Percentiles rank a stretch among this genome's conserved stretches.
Conservation (phyloP, 2,329 filamentous ascomycete species). For the Neofusicoccum cordaticola region DNA sequence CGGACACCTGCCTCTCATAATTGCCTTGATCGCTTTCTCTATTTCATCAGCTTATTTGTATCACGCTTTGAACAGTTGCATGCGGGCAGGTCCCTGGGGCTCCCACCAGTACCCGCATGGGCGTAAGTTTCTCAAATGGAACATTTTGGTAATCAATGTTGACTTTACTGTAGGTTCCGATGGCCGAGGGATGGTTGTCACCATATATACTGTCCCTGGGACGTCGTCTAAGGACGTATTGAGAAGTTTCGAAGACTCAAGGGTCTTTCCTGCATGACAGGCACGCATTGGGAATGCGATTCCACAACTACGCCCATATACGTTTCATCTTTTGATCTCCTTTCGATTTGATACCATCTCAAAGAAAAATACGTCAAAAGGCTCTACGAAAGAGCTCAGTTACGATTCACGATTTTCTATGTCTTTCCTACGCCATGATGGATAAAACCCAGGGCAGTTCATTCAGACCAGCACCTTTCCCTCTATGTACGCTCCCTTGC, state of each 20-base stretch:
- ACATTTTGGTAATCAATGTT: neutral
- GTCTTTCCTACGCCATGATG: too few relatives aligned
- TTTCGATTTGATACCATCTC: too few relatives aligned
- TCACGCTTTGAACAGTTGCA: constrained; percentile 22
- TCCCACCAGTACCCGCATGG: constrained; percentile 18
- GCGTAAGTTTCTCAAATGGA: constrained; percentile 20
- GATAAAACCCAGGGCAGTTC: too few relatives aligned
- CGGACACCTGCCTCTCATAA: constrained; percentile 34
- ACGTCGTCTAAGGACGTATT: neutral
- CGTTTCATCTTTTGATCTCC: too few relatives aligned
- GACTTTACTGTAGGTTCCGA: neutral
- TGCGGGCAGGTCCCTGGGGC: constrained; percentile 23
- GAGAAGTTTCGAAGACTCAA: neutral
- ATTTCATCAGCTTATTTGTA: constrained; percentile 19
- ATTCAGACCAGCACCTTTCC: too few relatives aligned
- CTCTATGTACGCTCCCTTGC: too few relatives aligned
- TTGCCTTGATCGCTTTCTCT: constrained; percentile 31
- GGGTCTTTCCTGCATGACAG: neutral
- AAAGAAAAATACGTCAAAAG: too few relatives aligned
- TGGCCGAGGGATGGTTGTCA: constrained; percentile 16
- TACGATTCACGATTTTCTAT: too few relatives aligned
- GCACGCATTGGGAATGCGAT: too few relatives aligned
- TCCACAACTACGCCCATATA: too few relatives aligned
- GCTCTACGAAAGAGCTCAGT: too few relatives aligned
- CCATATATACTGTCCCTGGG: neutral